Evolutionary conservation across 208 protist species (phyloP).

Genomic region (Leishmania aethiopica): DNA sequence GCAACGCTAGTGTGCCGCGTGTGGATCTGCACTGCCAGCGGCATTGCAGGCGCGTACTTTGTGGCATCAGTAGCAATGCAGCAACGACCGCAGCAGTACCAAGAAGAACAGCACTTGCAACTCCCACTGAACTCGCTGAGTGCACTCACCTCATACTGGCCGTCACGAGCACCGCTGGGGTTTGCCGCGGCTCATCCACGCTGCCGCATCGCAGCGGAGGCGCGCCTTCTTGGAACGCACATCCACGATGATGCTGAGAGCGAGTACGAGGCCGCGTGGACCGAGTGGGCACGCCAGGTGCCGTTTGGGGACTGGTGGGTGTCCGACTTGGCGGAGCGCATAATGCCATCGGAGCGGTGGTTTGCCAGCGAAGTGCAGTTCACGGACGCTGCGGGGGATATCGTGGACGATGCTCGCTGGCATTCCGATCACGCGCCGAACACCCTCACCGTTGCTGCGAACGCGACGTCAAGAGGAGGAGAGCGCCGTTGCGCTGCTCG

Average conservation of each 20-base stretch:
- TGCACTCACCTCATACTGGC: not conserved
- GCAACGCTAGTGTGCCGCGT: not conserved
- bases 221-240: not conserved
- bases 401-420: not conserved
- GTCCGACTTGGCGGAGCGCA: slow-evolving; percentile 12
- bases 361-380: not conserved
- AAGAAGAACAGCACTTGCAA: not conserved
- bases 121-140: slow-evolving; percentile 1
- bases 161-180: slow-evolving; percentile 6
- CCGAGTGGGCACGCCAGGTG: slow-evolving; percentile 12
- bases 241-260: not conserved
- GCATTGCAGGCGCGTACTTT: not conserved
- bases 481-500: not conserved
- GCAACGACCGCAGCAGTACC: not conserved
- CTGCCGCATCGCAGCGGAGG: slow-evolving; percentile 14
- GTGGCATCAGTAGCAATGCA: not conserved
- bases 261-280: slow-evolving; percentile 1
- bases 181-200: slow-evolving; percentile 18
- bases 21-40: not conserved
- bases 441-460: not conserved
- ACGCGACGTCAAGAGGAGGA: not conserved
- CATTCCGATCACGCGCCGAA: not conserved
- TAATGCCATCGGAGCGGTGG: slow-evolving; percentile 6
- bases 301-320: slow-evolving; percentile 25
- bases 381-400: not conserved